These are phyloP conservation scores for Fusarium begoniae DNA, from an alignment of 2,329 filamentous ascomycete genomes.

Conservation along the genomic window DNA sequence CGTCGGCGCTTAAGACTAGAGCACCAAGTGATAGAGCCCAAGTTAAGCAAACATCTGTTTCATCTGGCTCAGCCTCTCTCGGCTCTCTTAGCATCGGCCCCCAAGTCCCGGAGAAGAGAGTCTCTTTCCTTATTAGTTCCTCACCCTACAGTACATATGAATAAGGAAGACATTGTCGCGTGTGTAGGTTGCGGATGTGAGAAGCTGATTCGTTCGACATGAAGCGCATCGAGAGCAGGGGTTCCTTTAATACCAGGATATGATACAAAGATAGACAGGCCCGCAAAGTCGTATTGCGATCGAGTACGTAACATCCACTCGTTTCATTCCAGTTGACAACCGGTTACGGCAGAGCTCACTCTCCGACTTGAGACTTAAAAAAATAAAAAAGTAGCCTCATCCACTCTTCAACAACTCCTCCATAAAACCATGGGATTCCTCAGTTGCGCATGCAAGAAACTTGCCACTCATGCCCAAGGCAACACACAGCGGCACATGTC, in stretches of 20 bases:
- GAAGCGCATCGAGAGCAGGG: slow-evolving; percentile 11
- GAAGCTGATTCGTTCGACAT: slow-evolving; percentile 32
- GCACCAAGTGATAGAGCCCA: neutral
- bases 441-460: slow-evolving; percentile 2
- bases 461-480: slow-evolving; percentile 21
- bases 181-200: slow-evolving; percentile 12
- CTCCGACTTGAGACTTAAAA: neutral
- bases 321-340: neutral
- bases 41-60: slow-evolving; percentile 13
- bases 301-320: slow-evolving; percentile 12
- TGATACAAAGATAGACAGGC: slow-evolving; percentile 2
- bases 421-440: slow-evolving; percentile 20
- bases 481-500: slow-evolving; percentile 14
- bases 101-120: slow-evolving; percentile 3
- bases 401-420: slow-evolving; percentile 7
- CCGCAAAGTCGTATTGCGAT: slow-evolving; percentile 10
- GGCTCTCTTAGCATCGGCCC: slow-evolving; percentile 13
- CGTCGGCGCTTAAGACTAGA: slow-evolving; percentile 28
- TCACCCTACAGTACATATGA: neutral
- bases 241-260: slow-evolving; percentile 1
- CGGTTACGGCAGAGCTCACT: neutral
- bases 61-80: slow-evolving; percentile 36
- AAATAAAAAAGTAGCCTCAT: neutral
- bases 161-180: slow-evolving; percentile 19
- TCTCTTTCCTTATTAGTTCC: slow-evolving; percentile 3